phyloP scores from a whole-genome alignment of 2,329 filamentous ascomycete species.

The Aphanocladium album region DNA sequence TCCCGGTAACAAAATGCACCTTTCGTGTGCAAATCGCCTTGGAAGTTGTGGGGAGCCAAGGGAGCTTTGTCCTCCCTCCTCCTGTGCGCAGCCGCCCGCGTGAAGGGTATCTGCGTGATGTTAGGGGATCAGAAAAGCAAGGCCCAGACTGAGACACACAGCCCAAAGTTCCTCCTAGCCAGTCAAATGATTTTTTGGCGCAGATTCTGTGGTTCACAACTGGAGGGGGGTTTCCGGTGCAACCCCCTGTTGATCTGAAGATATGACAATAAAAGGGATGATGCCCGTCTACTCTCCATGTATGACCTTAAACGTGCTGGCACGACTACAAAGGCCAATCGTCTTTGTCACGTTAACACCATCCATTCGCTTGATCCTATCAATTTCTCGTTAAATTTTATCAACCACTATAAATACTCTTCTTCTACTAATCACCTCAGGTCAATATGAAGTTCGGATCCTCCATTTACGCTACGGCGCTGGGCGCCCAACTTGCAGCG shows the following conservation, averaged over 20 bases:
- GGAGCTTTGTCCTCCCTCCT: not conserved
- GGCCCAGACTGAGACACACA: not conserved
- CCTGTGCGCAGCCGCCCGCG: not conserved
- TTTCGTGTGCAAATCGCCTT: not conserved
- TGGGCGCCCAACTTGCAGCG: not conserved
- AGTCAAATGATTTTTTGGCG: not conserved
- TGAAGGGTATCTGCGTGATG: not conserved
- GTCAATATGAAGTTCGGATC: not conserved
- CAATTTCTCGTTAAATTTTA: not conserved
- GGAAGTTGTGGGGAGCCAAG: not conserved
- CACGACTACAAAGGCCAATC: not conserved
- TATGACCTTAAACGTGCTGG: not conserved
- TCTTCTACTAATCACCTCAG: not conserved
- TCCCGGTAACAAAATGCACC: not conserved
- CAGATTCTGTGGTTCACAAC: not conserved
- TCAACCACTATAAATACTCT: not conserved
- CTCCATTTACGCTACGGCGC: not conserved
- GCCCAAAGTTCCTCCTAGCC: not conserved
- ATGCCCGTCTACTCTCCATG: not conserved
- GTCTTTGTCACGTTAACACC: not conserved
- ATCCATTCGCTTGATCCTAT: not conserved
- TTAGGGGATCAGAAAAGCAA: not conserved
- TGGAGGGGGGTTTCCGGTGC: not conserved
- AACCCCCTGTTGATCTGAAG: constrained; percentile 4
- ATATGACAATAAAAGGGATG: not conserved